Base-by-base conservation (phyloP, 371 early-diverging fungal species). In the Syncephalis fuscata region DNA sequence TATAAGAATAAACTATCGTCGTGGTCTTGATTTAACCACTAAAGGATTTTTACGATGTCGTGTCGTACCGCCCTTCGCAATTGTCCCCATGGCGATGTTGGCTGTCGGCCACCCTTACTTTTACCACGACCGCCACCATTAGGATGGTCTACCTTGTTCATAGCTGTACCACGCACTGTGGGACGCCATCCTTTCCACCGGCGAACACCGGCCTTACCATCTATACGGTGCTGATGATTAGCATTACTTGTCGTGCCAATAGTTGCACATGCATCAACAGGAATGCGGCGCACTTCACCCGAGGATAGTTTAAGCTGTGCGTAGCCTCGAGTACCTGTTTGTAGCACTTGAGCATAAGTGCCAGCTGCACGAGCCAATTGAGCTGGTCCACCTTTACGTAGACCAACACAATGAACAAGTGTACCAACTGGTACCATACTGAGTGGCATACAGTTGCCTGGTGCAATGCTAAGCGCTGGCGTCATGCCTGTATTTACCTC, bases 61-160 rank as follows among this genome's bases (percentile, higher is more conserved):
- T 23, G 95, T 92, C 72, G 88, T 89, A 61, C 88, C 92, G 61
- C 96, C 96, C 81, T 93, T 93, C 51, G 93, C 87, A 82, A 74
- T 54, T 82, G 82, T 64, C 95, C 95, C 94, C 95, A 93, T 36
- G 92, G 92, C 45, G 87, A 85, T 55, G 82, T 64, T 39, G 96
- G 87, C 45, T 88, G 79, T 61, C 85, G 82, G 58, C 78, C 81
- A 68, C 98, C 94, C 78, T 91, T 89, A 52, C 85, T 83, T 71
- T 91, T 92, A 58, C 85, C 82, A 58, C 85, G 76, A 74, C 98
- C 98, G 78, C 99, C 99, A 70, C 99, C 99, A 65, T 94, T 95
- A 50, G 96, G 92, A 73, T 98, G 99, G 70, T 98, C 96, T 48
- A 74, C 72, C n/a, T 96, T 85, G 71, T 94, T 98, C 94, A 92